Evolutionary conservation across 2,329 filamentous ascomycete genomes (phyloP).

Genomic region (Penicillium sp.): DNA sequence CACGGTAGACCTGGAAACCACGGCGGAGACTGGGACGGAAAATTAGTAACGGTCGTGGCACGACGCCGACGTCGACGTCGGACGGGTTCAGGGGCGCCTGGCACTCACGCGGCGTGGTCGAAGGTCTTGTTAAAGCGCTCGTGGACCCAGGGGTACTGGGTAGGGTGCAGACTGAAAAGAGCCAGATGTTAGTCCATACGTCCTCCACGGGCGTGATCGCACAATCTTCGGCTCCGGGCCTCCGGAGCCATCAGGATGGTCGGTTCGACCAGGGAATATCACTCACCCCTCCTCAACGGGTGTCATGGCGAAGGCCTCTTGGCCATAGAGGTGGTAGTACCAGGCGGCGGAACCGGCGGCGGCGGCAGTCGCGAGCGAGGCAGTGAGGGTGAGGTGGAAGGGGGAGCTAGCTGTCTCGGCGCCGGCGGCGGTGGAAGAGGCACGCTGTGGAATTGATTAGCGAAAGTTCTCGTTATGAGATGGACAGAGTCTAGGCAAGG

Average conservation of each 20-base stretch:
- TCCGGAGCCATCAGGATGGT: conserved; percentile 16
- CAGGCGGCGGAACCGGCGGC: conserved; percentile 87
- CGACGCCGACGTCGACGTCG: conserved; percentile 7
- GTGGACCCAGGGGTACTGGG: conserved; percentile 94
- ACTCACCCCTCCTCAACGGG: conserved; percentile 98
- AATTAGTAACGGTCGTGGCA: conserved; percentile 22
- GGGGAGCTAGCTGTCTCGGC: conserved; percentile 68
- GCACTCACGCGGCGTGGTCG: conserved; percentile 87
- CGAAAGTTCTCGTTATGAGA: conserved; percentile 31
- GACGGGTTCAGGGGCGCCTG: conserved; percentile 8
- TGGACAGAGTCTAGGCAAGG: conserved; percentile 14
- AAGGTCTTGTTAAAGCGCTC: conserved; percentile 89
- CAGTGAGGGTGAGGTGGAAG: conserved; percentile 79
- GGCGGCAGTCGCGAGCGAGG: conserved; percentile 77
- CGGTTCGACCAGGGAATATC: conserved; percentile 12
- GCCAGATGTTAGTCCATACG: conserved; percentile 24
- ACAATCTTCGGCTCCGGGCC: conserved; percentile 25
- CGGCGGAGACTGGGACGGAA: conserved; percentile 71
- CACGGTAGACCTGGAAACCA: conserved; percentile 98
- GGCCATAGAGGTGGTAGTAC: conserved; percentile 96
- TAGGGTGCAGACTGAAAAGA: conserved; percentile 72
- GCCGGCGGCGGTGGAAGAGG: conserved; percentile 66
- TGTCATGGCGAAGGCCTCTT: conserved; percentile 80
- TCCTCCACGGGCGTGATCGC: conserved; percentile 18
- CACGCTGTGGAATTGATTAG: conserved; percentile 48